These are phyloP conservation scores for Claviceps pazoutovae DNA, from an alignment of 2,329 filamentous ascomycete genomes.

Conservation along the genomic window DNA sequence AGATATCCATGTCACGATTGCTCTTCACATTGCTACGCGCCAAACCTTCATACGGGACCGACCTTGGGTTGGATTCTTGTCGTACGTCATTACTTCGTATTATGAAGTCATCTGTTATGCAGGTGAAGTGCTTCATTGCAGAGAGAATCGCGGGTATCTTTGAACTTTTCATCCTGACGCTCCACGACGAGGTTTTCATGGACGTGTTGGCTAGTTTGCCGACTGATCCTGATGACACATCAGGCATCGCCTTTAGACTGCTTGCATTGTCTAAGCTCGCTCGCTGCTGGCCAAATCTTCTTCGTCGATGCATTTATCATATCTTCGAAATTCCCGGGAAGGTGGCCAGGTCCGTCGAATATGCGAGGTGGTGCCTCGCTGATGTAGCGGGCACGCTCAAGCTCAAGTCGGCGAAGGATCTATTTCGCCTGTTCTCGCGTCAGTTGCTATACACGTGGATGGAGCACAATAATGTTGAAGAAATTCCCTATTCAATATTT, in stretches of 20 bases:
- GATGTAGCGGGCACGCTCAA: constrained; percentile 51
- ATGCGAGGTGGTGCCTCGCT: constrained; percentile 60
- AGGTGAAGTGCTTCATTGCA: constrained; percentile 64
- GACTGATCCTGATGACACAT: constrained; percentile 51
- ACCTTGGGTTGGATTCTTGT: constrained; percentile 40
- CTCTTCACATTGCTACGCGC: constrained; percentile 55
- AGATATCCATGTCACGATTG: constrained; percentile 52
- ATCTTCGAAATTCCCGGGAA: constrained; percentile 83
- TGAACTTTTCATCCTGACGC: constrained; percentile 62
- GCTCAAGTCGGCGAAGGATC: constrained; percentile 49
- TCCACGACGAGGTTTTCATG: constrained; percentile 72
- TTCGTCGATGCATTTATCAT: constrained; percentile 79
- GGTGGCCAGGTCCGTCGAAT: constrained; percentile 46
- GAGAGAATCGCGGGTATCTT: constrained; percentile 61
- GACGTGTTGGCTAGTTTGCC: constrained; percentile 76
- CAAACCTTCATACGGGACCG: constrained; percentile 52
- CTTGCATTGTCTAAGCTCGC: constrained; percentile 64
- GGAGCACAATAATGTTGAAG: constrained; percentile 47
- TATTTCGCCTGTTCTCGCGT: constrained; percentile 76
- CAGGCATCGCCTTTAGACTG: constrained; percentile 77
- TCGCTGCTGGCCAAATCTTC: constrained; percentile 70
- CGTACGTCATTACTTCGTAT: constrained; percentile 64
- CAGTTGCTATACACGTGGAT: constrained; percentile 91
- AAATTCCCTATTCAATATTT: constrained; percentile 77
- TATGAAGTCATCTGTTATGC: constrained; percentile 49